Evolutionary conservation across 1,139 yeast genomes (phyloP), one percentile per base, ranked within the genome.

Genomic region (Suhomyces choctaworum): DNA sequence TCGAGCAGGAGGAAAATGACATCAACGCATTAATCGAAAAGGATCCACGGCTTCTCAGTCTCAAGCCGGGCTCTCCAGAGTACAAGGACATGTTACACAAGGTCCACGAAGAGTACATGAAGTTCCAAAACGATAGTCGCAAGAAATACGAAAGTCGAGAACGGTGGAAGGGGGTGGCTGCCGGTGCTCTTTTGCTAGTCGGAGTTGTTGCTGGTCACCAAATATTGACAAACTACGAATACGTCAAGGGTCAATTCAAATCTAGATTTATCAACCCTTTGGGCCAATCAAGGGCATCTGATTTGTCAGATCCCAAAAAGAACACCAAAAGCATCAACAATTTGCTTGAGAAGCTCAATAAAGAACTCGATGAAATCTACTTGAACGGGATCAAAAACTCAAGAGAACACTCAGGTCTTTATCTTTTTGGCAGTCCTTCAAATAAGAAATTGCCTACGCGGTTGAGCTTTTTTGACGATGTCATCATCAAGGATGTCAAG

Each of bases 391-490:
- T 69, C 13, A 48, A 59, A 41, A 46, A 54, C 19, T 66, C 72
- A 5, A 39, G 37, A 4, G 42, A 52, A 10, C 47, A 41, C 4
- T 41, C 65, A 2, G 76, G 76, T 0, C 53, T 70, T 22, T 70
- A 70, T 45, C 40, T 67, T 9, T 64, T 58, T 47, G 76, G 76
- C 1, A 40, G 35, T 5, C 51, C 52, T 3, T 56, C 60, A 16
- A 60, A 58, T 5, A 60, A 64, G 22, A 73, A 70, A 42, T 57
- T 71, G 13, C 95, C 96, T 1, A 51, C 73, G 17, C 67, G 95
- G 50, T 57, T 84, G 5, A 64, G 70, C 1, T 74, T 68, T 48
- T 88, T 90, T 50, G 88, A 89, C 50, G 74, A 75, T 28, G 70
- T 72, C 61, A 50, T 67, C 12, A 58, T 89, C 29, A 67, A 73